Percentiles rank a stretch among this genome's conserved stretches.
Evolutionary conservation across 768 basidiomycete species (phyloP).

Genomic region (Russula sp.): DNA sequence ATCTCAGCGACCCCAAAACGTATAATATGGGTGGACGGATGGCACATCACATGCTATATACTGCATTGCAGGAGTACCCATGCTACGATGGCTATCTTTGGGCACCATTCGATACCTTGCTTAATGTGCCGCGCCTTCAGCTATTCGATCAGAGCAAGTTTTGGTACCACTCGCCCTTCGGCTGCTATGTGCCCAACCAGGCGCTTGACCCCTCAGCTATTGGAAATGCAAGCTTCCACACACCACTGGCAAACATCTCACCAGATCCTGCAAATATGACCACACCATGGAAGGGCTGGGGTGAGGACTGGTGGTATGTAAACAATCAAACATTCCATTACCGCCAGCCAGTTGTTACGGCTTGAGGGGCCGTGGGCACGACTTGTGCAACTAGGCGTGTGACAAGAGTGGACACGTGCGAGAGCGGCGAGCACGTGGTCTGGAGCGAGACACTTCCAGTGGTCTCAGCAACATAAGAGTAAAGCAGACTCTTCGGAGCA

Average conservation of each 20-base stretch:
- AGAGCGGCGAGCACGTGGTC: no score
- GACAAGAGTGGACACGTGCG: no score
- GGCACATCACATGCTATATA: constrained; percentile 52
- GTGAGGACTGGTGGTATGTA: constrained; percentile 40
- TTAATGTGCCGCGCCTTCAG: constrained; percentile 45
- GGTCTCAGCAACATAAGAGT: no score
- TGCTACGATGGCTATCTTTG: constrained; percentile 50
- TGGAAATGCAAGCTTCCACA: constrained; percentile 30
- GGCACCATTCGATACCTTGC: constrained; percentile 46
- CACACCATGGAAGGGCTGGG: constrained; percentile 39
- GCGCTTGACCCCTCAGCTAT: constrained; percentile 27
- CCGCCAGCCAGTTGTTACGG: constrained; percentile 3
- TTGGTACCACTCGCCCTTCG: constrained; percentile 49
- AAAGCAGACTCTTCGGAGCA: no score
- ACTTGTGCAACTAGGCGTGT: no score
- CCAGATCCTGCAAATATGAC: constrained; percentile 38
- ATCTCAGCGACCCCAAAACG: constrained; percentile 32
- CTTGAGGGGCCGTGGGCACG: no score
- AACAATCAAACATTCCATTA: not conserved
- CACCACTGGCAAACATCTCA: constrained; percentile 39
- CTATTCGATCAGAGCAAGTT: constrained; percentile 41
- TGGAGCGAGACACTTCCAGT: no score
- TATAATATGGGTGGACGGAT: constrained; percentile 45
- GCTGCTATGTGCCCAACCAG: constrained; percentile 38
- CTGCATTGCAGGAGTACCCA: constrained; percentile 36